These are phyloP conservation scores for Castanospermum australe DNA, from an alignment of 306 rosid genomes.

Conservation along the genomic window DNA sequence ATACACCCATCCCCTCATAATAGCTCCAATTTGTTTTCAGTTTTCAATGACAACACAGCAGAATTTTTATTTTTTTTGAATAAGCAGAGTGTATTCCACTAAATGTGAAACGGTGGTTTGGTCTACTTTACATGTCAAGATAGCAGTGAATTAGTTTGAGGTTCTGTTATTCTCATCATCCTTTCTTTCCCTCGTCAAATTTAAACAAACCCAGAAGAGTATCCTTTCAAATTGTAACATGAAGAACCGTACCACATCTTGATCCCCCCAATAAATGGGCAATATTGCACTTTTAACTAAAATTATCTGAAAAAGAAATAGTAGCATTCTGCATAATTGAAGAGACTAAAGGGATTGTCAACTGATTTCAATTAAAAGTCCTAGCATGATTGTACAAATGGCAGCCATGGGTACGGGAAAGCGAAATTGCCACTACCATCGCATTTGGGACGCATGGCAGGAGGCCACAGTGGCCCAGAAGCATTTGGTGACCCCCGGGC, in stretches of 20 bases:
- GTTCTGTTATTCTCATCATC: too few species aligned
- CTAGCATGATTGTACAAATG: neutral
- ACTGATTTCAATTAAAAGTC: slow-evolving; percentile 21
- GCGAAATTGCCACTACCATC: slow-evolving; percentile 17
- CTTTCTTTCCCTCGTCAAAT: too few species aligned
- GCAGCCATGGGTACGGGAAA: neutral
- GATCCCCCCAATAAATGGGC: neutral
- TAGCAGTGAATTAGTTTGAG: too few species aligned
- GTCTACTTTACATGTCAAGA: too few species aligned
- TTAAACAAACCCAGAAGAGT: neutral
- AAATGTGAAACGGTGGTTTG: neutral
- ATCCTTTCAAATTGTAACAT: neutral
- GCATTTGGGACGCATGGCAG: slow-evolving; percentile 4
- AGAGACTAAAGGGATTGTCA: neutral
- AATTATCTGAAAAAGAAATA: neutral
- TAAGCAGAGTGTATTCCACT: neutral
- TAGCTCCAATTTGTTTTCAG: slow-evolving; percentile 15
- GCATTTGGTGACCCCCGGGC: neutral
- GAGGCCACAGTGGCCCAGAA: neutral
- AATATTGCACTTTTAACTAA: neutral
- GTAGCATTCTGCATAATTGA: neutral
- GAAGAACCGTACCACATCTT: neutral
- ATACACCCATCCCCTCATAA: neutral
- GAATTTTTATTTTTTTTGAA: too few species aligned
- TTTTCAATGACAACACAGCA: too few species aligned